These are phyloP conservation scores for Aureobasidium sp. DNA, from an alignment of 2,329 filamentous ascomycete genomes.

Conservation along the genomic window DNA sequence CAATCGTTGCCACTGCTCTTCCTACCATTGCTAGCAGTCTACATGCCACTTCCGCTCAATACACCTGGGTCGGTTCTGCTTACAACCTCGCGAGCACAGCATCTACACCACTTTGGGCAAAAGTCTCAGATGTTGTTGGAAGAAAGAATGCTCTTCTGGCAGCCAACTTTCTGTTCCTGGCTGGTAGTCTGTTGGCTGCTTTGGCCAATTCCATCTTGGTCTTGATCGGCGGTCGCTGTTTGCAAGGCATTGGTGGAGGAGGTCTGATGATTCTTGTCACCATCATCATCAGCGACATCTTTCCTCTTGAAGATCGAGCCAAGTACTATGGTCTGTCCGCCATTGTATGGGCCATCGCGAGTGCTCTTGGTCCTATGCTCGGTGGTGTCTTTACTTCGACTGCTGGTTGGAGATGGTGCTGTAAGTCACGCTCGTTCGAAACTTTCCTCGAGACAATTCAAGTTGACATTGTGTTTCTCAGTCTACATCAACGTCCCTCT, in stretches of 20 bases:
- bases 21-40: constrained; percentile 49
- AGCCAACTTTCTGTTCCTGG: constrained; percentile 9
- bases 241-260: constrained; percentile 49
- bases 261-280: constrained; percentile 44
- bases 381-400: constrained; percentile 37
- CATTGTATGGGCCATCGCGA: constrained; percentile 38
- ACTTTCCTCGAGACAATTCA: constrained; percentile 22
- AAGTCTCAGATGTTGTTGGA: constrained; percentile 5
- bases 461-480: constrained; percentile 40
- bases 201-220: constrained; percentile 19
- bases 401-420: constrained; percentile 15
- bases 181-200: constrained; percentile 22
- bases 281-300: constrained; percentile 46
- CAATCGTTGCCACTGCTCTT: constrained; percentile 22
- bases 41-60: constrained; percentile 55
- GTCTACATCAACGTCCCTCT: constrained; percentile 52
- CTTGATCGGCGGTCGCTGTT: constrained; percentile 49
- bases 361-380: constrained; percentile 36
- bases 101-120: constrained; percentile 15
- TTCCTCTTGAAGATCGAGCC: constrained; percentile 42
- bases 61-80: constrained; percentile 50
- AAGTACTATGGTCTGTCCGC: constrained; percentile 37
- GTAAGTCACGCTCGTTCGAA: neutral
- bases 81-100: constrained; percentile 13
- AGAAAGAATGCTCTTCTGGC: constrained; percentile 4